Percentiles rank a stretch among this genome's conserved stretches.
These are phyloP conservation scores for Venustampulla echinocandica DNA, from an alignment of 495 filamentous ascomycete species.

Conservation along the genomic window DNA sequence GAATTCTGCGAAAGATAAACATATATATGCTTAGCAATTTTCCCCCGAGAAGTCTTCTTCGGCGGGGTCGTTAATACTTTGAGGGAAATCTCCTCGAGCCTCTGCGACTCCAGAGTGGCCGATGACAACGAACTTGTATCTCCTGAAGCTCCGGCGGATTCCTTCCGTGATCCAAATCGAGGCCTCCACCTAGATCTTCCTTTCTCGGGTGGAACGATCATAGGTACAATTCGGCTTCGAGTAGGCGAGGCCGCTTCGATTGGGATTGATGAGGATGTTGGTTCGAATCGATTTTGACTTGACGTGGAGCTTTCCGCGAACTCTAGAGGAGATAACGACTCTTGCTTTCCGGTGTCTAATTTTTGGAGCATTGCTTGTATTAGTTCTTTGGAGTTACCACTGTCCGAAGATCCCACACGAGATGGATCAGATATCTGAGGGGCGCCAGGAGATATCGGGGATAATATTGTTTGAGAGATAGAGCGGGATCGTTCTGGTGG, in stretches of 20 bases:
- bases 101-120: constrained; percentile 25
- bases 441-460: constrained; percentile 11
- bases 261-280: constrained; percentile 2
- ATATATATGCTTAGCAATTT: constrained; percentile 25
- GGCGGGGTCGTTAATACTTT: constrained; percentile 12
- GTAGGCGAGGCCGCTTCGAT: constrained; percentile 6
- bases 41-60: constrained; percentile 20
- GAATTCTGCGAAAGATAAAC: constrained; percentile 29
- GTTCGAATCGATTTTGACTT: constrained; percentile 4
- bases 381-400: neutral
- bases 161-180: constrained; percentile 25
- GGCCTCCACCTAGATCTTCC: constrained; percentile 26
- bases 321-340: neutral
- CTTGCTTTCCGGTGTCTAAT: neutral
- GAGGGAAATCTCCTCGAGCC: constrained; percentile 27
- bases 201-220: constrained; percentile 19
- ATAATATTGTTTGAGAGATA: constrained; percentile 1
- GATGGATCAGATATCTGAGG: constrained; percentile 7
- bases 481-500: constrained; percentile 3
- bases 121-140: constrained; percentile 29
- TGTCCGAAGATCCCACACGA: neutral
- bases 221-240: constrained; percentile 15
- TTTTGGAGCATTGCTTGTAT: neutral
- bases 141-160: constrained; percentile 11
- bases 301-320: neutral